phyloP scores from a whole-genome alignment of 225 moss, liverwort and hornwort genomes.

The Rhytidiadelphus loreus region DNA sequence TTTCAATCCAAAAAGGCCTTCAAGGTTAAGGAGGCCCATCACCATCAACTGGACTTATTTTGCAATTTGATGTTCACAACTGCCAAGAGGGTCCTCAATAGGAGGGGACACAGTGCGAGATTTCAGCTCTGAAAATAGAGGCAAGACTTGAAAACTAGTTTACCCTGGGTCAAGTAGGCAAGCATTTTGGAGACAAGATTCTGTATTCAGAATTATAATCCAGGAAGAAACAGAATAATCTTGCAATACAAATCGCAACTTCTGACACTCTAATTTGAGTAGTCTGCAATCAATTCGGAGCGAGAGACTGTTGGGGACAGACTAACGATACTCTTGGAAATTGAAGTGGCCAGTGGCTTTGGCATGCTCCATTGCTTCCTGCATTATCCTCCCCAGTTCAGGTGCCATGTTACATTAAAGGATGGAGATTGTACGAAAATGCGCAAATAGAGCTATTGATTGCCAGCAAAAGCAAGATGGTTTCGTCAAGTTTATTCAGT shows the following conservation, averaged over 20 bases:
- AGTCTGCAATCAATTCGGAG: not conserved
- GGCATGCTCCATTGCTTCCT: constrained; percentile 89
- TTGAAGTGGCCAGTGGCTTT: constrained; percentile 80
- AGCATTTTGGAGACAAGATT: not conserved
- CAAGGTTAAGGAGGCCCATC: too few species aligned
- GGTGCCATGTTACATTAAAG: not conserved
- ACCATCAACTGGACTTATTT: not conserved
- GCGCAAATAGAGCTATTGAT: not conserved
- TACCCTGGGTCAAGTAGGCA: not conserved
- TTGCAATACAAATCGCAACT: not conserved
- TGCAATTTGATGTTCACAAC: not conserved
- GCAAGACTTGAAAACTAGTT: not conserved
- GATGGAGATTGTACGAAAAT: not conserved
- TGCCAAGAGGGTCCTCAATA: not conserved
- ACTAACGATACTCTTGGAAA: constrained; percentile 75
- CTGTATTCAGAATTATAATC: not conserved
- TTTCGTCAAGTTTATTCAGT: not conserved
- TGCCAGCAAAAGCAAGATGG: not conserved
- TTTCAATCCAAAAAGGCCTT: too few species aligned
- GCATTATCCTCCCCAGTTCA: not conserved
- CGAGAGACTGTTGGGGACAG: not conserved
- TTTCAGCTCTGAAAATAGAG: not conserved
- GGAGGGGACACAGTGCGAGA: not conserved
- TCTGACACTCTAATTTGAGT: not conserved
- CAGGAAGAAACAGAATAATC: not conserved